Base-by-base conservation (phyloP, 2,329 filamentous ascomycete species). In the Laburnicola sp. region DNA sequence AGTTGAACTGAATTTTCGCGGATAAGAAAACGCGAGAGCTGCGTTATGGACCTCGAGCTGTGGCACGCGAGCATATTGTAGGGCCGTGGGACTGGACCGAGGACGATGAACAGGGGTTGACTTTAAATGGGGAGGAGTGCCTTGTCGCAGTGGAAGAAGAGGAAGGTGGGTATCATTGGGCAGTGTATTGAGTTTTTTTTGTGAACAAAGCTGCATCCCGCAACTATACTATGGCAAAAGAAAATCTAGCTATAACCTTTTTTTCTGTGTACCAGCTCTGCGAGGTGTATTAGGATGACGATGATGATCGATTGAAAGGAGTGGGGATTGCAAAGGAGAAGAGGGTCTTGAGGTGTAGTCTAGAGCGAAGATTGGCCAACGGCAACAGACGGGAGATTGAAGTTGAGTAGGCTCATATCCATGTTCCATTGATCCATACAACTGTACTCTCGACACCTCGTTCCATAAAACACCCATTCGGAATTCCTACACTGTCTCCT, bases 1-100 rank as follows among this genome's bases (percentile, higher is more conserved):
- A 85, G 66, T 69, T 88, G 46, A 86, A 87, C 56, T 88, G 86
- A 86, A 78, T 88, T 21, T 88, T 85, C 59, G 79, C 82, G 2
- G 82, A 87, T 64, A 79, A 77, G 31, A 71, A 82, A 10, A 86
- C 83, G 1, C 72, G 81, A 38, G 81, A 86, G 65, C 53, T 87
- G 32, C 82, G 80, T 58, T 86, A 86, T 60, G 84, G 85, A 2
- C 84, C 85, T 6, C 83, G 88, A n/a, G 84, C 83, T 37, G 86
- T 88, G 57, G 90, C 88, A 32, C 77, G 86, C 42, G 83, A 80
- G 27, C 88, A 96, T 71, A 75, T 86, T 51, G 82, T 92, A 45
- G 91, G 90, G 22, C 86, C 88, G 2, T 96, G 88, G 87, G 87
- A 90, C 62, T 95, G 89, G 86, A 89, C 82, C 1, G 80, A 84